Percentiles rank a stretch among this genome's conserved stretches.
Evolutionary conservation across 805 yeast genomes (phyloP).

Genomic region (Myxozyma neglecta): DNA sequence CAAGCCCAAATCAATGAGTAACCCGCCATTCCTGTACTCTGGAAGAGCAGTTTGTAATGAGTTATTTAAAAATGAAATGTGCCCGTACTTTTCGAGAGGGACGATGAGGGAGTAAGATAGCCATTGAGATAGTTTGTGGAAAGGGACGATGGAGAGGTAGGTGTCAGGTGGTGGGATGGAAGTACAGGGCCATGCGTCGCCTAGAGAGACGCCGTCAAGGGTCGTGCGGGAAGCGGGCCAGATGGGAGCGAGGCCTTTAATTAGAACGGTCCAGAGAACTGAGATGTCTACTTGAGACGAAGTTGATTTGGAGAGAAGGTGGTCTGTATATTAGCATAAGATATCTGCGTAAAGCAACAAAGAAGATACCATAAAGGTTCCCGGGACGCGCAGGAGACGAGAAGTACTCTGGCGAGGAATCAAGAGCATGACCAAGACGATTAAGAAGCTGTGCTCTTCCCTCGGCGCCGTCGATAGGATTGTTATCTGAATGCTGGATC

Average conservation of each 20-base stretch:
- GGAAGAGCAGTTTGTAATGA: constrained; percentile 55
- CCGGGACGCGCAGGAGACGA: constrained; percentile 55
- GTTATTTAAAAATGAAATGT: constrained; percentile 8
- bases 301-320: constrained; percentile 40
- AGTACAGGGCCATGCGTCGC: constrained; percentile 58
- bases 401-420: constrained; percentile 46
- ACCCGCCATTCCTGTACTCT: constrained; percentile 65
- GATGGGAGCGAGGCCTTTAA: constrained; percentile 56
- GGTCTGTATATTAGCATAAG: constrained; percentile 40
- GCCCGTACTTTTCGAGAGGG: constrained; percentile 46
- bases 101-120: constrained; percentile 58
- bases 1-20: constrained; percentile 57
- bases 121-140: constrained; percentile 70
- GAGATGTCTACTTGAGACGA: constrained; percentile 30
- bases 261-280: constrained; percentile 58
- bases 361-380: constrained; percentile 44
- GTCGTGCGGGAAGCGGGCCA: constrained; percentile 57
- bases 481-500: constrained; percentile 48
- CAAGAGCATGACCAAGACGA: constrained; percentile 51
- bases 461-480: constrained; percentile 55
- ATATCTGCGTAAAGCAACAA: not conserved
- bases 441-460: constrained; percentile 53
- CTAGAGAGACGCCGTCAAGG: constrained; percentile 53
- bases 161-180: constrained; percentile 36
- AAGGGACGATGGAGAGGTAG: constrained; percentile 54